Conservation (phyloP, 345 rosid genomes). For the Pistacia atlantica region DNA sequence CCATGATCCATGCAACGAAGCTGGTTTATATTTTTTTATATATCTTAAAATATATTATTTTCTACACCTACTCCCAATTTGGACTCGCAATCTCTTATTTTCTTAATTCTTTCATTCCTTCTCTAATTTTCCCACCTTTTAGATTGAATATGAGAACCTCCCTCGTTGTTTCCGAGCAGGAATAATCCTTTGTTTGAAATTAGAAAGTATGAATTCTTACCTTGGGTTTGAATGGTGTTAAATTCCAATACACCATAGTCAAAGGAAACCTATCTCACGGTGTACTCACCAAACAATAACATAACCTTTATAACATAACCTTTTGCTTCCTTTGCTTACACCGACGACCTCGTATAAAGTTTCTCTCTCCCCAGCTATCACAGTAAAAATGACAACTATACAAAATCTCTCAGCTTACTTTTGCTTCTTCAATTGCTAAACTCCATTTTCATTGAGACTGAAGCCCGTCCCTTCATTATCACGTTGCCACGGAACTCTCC, state of each 20-base stretch:
- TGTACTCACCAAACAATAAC: constrained; percentile 1
- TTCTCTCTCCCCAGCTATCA: neutral
- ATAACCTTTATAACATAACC: too few relatives aligned
- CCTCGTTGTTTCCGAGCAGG: constrained; percentile 31
- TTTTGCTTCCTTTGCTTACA: too few relatives aligned
- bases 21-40: neutral
- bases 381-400: constrained; percentile 27
- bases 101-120: neutral
- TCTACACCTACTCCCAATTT: neutral
- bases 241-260: constrained; percentile 13
- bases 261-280: constrained; percentile 5
- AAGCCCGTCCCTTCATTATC: constrained; percentile 46
- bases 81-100: constrained; percentile 23
- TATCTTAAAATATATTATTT: neutral
- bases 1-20: too few relatives aligned
- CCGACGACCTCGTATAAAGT: neutral
- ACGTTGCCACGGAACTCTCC: constrained; percentile 15
- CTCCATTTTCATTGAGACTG: constrained; percentile 28
- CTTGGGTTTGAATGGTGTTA: neutral
- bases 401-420: constrained; percentile 26
- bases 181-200: neutral
- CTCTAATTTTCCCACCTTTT: neutral
- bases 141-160: constrained; percentile 19
- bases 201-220: neutral
- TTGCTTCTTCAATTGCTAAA: constrained; percentile 22